A percentile compares a stretch with the other conserved stretches of the same genome.
These are phyloP conservation scores for Coccomyxa subellipsoidea DNA, from an alignment of 163 green algal species.

Conservation along the genomic window DNA sequence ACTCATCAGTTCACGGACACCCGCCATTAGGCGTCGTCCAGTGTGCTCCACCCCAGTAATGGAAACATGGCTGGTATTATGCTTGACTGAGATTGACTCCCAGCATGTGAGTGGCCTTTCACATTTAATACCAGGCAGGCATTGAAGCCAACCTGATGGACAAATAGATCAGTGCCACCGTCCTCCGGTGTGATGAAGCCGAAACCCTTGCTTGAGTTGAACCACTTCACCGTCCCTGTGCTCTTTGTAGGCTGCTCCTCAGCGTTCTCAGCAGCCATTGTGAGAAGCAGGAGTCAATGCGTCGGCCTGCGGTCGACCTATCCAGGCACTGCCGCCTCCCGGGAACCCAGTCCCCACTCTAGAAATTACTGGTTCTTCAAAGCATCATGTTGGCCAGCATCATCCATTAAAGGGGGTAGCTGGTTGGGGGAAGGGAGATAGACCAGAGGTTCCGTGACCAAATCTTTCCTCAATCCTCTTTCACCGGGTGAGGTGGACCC, in stretches of 20 bases:
- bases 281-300: not conserved
- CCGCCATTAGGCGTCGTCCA: too few relatives aligned
- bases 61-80: too few relatives aligned
- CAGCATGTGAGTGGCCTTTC: not conserved
- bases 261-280: not conserved
- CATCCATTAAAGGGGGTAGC: not conserved
- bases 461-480: not conserved
- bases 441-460: not conserved
- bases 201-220: conserved; percentile 62
- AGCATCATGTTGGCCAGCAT: not conserved
- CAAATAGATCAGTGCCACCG: conserved; percentile 86
- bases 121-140: not conserved
- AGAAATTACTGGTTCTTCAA: not conserved
- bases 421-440: not conserved
- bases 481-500: not conserved
- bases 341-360: not conserved
- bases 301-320: not conserved
- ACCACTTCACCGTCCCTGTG: conserved; percentile 16
- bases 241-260: not conserved
- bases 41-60: too few relatives aligned
- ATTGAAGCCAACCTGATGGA: conserved; percentile 69
- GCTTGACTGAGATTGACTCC: not conserved
- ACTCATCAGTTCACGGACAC: too few relatives aligned
- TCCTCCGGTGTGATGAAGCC: conserved; percentile 91
- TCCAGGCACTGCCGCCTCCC: not conserved